Conservation (phyloP, 257 asterid genomes). For the Solanum virginianum region DNA sequence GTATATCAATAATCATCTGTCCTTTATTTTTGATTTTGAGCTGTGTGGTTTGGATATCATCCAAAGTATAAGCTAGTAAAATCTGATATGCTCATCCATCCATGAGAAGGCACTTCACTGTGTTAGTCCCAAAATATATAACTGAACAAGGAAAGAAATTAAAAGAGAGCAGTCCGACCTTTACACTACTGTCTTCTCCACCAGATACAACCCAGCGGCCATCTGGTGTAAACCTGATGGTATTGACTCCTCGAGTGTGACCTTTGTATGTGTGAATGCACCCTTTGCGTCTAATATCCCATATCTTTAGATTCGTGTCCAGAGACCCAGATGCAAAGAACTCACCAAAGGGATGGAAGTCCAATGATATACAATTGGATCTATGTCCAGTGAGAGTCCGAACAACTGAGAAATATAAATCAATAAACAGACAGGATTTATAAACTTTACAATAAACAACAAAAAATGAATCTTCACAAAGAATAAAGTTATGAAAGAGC, state of each 20-base stretch:
- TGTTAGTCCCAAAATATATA: not conserved
- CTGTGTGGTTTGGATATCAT: not conserved
- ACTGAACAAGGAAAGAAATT: not conserved
- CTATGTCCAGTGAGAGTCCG: slow-evolving; percentile 99
- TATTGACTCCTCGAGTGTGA: slow-evolving; percentile 88
- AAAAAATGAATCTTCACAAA: not conserved
- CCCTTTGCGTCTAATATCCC: slow-evolving; percentile 97
- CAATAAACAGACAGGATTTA: not conserved
- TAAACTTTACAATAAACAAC: not conserved
- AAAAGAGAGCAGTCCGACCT: slow-evolving; percentile 36
- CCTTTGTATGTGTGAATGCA: slow-evolving; percentile 98
- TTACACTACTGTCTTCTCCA: slow-evolving; percentile 94
- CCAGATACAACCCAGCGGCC: slow-evolving; percentile 99
- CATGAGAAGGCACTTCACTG: not conserved
- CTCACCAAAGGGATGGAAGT: slow-evolving; percentile 97
- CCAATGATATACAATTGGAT: slow-evolving; percentile 93
- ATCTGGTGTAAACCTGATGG: slow-evolving; percentile 94
- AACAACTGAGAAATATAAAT: slow-evolving; percentile 32
- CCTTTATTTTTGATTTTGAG: not conserved
- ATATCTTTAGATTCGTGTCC: slow-evolving; percentile 93
- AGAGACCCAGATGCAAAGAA: slow-evolving; percentile 98
- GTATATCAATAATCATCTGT: not conserved
- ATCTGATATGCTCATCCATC: not conserved
- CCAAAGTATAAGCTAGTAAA: not conserved
- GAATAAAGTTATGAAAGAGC: slow-evolving; percentile 5